A percentile compares a stretch with the other conserved stretches of the same genome.
These are phyloP conservation scores for Didymella pomorum DNA, from an alignment of 2,329 filamentous ascomycete species.

Conservation along the genomic window DNA sequence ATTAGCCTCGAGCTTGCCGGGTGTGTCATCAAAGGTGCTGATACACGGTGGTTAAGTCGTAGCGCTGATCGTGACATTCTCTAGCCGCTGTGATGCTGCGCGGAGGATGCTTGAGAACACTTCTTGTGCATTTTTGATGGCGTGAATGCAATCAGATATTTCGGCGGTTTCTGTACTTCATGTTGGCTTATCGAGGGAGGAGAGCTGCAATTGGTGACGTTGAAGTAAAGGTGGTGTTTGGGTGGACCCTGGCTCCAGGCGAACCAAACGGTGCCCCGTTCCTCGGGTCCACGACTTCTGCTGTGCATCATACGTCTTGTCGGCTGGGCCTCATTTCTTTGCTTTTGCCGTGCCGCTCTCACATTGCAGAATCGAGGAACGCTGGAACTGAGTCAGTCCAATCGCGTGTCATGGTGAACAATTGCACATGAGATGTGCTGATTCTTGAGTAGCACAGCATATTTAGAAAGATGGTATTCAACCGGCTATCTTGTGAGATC, in stretches of 20 bases:
- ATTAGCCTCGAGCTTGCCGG: slow-evolving; percentile 10
- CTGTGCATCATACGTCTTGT: slow-evolving; percentile 23
- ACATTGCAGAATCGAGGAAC: slow-evolving; percentile 16
- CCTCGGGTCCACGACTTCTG: slow-evolving; percentile 28
- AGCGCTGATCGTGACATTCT: slow-evolving; percentile 33
- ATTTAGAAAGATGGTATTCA: not conserved
- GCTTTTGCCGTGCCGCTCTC: slow-evolving; percentile 34
- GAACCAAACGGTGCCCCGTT: slow-evolving; percentile 16
- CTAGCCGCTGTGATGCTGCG: slow-evolving; percentile 22
- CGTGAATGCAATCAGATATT: slow-evolving; percentile 31
- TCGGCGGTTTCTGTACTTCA: slow-evolving; percentile 36
- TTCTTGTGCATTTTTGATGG: slow-evolving; percentile 41
- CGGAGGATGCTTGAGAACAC: not conserved
- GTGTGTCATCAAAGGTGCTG: not conserved
- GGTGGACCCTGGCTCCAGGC: slow-evolving; percentile 23
- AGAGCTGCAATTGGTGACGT: slow-evolving; percentile 16
- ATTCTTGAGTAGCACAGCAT: not conserved
- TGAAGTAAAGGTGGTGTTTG: slow-evolving; percentile 17
- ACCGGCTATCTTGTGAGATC: not conserved
- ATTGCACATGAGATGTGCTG: not conserved
- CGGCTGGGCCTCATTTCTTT: slow-evolving; percentile 22
- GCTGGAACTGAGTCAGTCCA: not conserved
- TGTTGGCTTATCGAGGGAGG: slow-evolving; percentile 18
- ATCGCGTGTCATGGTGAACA: not conserved
- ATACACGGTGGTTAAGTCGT: slow-evolving; percentile 13